phyloP scores from a whole-genome alignment of 805 yeast genomes.

The Yarrowia alimentaria region DNA sequence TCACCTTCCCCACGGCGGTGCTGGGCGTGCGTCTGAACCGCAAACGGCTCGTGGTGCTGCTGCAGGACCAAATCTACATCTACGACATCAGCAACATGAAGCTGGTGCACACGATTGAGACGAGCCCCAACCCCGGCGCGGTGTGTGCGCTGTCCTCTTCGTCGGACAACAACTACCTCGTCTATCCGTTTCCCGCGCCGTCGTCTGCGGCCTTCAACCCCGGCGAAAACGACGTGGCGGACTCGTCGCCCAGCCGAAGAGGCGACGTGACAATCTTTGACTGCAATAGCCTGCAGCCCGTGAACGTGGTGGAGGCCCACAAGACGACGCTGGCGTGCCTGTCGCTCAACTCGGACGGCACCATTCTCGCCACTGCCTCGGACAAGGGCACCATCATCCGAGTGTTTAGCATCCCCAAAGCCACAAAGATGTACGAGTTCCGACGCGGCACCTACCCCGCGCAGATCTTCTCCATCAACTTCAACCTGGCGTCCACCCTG shows the following conservation, averaged over 20 bases:
- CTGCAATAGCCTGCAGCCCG: slow-evolving; percentile 66
- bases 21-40: slow-evolving; percentile 75
- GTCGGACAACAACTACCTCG: slow-evolving; percentile 48
- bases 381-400: slow-evolving; percentile 86
- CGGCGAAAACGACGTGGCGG: slow-evolving; percentile 28
- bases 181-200: slow-evolving; percentile 53
- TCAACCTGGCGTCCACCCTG: slow-evolving; percentile 66
- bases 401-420: slow-evolving; percentile 64
- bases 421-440: slow-evolving; percentile 61
- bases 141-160: slow-evolving; percentile 43
- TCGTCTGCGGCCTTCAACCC: slow-evolving; percentile 31
- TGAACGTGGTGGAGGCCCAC: slow-evolving; percentile 84
- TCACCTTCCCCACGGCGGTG: slow-evolving; percentile 77
- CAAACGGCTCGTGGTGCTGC: slow-evolving; percentile 71
- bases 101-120: slow-evolving; percentile 67
- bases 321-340: slow-evolving; percentile 69
- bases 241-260: slow-evolving; percentile 33
- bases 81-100: slow-evolving; percentile 91
- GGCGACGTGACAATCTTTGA: slow-evolving; percentile 83
- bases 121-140: slow-evolving; percentile 47
- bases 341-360: slow-evolving; percentile 70
- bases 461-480: slow-evolving; percentile 68
- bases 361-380: slow-evolving; percentile 82
- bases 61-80: slow-evolving; percentile 77
- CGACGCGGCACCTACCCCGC: slow-evolving; percentile 87